Percentiles rank a stretch among this genome's conserved stretches.
phyloP scores from a whole-genome alignment of 2,329 filamentous ascomycete genomes.

The Emergomyces africanus region DNA sequence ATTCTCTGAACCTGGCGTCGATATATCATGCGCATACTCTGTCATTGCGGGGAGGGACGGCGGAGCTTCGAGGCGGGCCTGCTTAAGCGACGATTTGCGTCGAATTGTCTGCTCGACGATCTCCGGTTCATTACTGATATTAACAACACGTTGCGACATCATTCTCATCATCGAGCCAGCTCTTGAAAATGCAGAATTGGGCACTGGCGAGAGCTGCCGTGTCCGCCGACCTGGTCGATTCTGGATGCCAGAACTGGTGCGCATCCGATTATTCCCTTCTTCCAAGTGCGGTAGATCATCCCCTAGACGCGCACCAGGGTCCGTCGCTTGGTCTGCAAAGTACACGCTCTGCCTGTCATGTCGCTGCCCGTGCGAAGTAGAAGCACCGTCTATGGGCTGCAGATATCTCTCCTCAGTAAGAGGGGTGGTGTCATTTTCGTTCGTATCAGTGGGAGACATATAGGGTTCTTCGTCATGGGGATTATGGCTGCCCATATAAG shows the following conservation, averaged over 20 bases:
- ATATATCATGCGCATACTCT: constrained; percentile 34
- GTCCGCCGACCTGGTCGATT: constrained; percentile 15
- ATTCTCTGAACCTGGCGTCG: constrained; percentile 20
- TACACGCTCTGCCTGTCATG: constrained; percentile 41
- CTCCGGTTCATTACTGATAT: constrained; percentile 87
- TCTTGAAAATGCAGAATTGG: constrained; percentile 49
- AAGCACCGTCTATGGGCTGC: constrained; percentile 43
- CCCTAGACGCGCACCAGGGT: constrained; percentile 39
- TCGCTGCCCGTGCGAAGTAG: constrained; percentile 29
- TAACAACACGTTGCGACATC: constrained; percentile 96
- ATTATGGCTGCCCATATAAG: constrained; percentile 11
- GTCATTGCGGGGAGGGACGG: constrained; percentile 37
- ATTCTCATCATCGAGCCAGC: constrained; percentile 65
- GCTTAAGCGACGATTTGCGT: constrained; percentile 40
- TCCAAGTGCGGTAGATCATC: constrained; percentile 51
- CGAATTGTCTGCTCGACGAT: constrained; percentile 59
- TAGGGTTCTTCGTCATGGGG: constrained; percentile 40
- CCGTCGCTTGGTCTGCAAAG: constrained; percentile 31
- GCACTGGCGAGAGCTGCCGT: constrained; percentile 50
- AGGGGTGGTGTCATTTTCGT: constrained; percentile 46
- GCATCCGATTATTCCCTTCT: constrained; percentile 39
- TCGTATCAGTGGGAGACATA: constrained; percentile 39
- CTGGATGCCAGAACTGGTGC: constrained; percentile 40
- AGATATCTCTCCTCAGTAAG: constrained; percentile 45
- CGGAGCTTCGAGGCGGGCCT: constrained; percentile 41